A percentile compares a stretch with the other conserved stretches of the same genome.
Conservation (phyloP, 192 early-diverging fungal genomes). For the Podila clonocystis region DNA sequence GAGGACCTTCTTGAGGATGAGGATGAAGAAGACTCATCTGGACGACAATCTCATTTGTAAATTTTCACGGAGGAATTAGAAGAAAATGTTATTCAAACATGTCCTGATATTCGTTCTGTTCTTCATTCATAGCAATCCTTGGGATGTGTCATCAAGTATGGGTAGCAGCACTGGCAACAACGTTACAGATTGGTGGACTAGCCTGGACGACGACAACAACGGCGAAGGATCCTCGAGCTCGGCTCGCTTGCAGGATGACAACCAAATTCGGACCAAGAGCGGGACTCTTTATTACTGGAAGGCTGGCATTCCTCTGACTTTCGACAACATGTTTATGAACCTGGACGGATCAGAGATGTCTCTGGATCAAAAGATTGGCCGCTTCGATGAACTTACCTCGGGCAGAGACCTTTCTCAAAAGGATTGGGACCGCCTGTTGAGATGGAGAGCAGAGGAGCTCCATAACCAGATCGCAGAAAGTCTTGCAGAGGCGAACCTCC, state of each 20-base stretch:
- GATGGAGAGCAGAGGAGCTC: constrained; percentile 14
- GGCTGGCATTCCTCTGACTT: constrained; percentile 18
- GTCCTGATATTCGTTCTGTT: not conserved
- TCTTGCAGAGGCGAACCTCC: constrained; percentile 1
- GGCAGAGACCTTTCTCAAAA: constrained; percentile 15
- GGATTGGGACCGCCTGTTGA: constrained; percentile 12
- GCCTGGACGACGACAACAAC: not conserved
- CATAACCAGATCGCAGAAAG: constrained; percentile 1
- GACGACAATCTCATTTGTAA: not conserved
- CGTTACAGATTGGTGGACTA: not conserved
- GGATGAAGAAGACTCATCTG: not conserved
- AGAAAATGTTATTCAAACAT: not conserved
- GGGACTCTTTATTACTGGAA: constrained; percentile 22
- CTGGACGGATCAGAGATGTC: constrained; percentile 24
- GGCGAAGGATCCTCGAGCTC: constrained; percentile 18
- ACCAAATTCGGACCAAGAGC: constrained; percentile 10
- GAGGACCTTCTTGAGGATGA: not conserved
- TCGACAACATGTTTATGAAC: constrained; percentile 28
- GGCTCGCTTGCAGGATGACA: constrained; percentile 7
- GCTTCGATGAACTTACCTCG: constrained; percentile 11
- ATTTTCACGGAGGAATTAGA: not conserved
- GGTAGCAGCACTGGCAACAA: not conserved
- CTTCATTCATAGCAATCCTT: not conserved
- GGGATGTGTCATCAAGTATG: not conserved
- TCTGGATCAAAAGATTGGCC: constrained; percentile 18